phyloP scores from a whole-genome alignment of 768 basidiomycete genomes.

The Megacollybia marginata region DNA sequence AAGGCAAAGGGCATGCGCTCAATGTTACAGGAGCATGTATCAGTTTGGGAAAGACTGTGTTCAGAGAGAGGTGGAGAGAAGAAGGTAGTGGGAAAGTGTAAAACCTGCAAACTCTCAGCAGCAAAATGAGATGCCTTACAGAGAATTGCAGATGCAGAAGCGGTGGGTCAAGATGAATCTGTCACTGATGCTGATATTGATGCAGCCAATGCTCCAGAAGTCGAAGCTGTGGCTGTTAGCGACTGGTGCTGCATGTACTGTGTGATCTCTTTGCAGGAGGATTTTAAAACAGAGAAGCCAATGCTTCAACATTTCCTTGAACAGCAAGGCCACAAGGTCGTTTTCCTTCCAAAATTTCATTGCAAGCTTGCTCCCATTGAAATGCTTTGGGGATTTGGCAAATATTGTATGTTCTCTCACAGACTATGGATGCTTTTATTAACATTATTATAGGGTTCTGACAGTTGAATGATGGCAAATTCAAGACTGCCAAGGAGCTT shows the following conservation, averaged over 20 bases:
- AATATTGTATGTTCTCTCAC: conserved; percentile 10
- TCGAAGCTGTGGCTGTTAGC: no score
- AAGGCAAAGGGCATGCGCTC: conserved; percentile 16
- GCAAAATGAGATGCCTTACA: conserved; percentile 9
- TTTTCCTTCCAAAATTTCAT: background rate
- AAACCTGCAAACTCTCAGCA: no score
- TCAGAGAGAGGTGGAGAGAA: conserved; percentile 1
- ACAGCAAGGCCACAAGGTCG: no score
- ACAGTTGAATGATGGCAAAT: conserved; percentile 14
- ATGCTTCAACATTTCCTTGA: no score
- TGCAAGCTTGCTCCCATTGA: conserved; percentile 12
- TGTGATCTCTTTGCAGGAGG: background rate
- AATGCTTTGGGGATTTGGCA: conserved; percentile 19
- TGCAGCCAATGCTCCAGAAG: no score
- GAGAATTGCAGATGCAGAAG: no score
- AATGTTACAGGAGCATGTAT: conserved; percentile 9
- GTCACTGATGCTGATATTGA: no score
- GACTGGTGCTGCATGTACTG: no score
- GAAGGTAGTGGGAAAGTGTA: conserved; percentile 10
- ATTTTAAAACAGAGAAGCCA: conserved; percentile 12
- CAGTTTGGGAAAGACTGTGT: background rate
- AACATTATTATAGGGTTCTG: conserved; percentile 10
- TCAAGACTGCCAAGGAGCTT: conserved; percentile 13
- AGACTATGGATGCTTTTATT: conserved; percentile 4
- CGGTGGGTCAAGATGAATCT: no score